Evolutionary conservation across 129 eudicot species (phyloP).

Genomic region (Saposhnikovia divaricata): DNA sequence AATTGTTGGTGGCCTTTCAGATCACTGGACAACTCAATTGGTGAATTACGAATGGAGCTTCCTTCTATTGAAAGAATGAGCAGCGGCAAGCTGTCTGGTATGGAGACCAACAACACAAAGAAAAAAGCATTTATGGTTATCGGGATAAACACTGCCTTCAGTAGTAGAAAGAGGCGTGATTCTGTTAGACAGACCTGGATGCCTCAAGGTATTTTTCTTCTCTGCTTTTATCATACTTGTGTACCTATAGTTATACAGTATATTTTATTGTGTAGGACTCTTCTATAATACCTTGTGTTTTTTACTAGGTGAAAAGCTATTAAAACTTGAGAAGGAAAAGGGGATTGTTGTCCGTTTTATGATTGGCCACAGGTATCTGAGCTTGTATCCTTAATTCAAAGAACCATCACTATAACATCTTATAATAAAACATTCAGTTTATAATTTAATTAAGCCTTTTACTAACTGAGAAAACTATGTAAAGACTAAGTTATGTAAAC

Average conservation of each 20-base stretch:
- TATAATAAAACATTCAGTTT: not conserved
- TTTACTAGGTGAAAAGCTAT: slow-evolving; percentile 5
- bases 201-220: not conserved
- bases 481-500: not conserved
- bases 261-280: not conserved
- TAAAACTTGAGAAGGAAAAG: slow-evolving; percentile 18
- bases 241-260: not conserved
- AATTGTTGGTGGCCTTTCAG: slow-evolving; percentile 21
- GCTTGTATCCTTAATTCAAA: not conserved
- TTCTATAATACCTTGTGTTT: not conserved
- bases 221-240: not conserved
- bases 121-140: slow-evolving; percentile 55
- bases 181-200: slow-evolving; percentile 55
- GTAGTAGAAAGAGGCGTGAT: slow-evolving; percentile 72
- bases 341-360: slow-evolving; percentile 67
- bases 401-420: not conserved
- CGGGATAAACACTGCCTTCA: slow-evolving; percentile 71
- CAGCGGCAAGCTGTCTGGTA: slow-evolving; percentile 16
- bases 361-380: slow-evolving; percentile 61
- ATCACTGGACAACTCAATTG: slow-evolving; percentile 41
- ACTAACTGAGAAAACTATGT: not conserved
- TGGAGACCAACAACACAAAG: slow-evolving; percentile 14
- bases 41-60: slow-evolving; percentile 42
- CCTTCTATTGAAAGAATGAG: slow-evolving; percentile 30
- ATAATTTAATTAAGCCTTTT: not conserved